Conservation (phyloP, 2,329 filamentous ascomycete genomes). For the Tolypocladium amazonense region DNA sequence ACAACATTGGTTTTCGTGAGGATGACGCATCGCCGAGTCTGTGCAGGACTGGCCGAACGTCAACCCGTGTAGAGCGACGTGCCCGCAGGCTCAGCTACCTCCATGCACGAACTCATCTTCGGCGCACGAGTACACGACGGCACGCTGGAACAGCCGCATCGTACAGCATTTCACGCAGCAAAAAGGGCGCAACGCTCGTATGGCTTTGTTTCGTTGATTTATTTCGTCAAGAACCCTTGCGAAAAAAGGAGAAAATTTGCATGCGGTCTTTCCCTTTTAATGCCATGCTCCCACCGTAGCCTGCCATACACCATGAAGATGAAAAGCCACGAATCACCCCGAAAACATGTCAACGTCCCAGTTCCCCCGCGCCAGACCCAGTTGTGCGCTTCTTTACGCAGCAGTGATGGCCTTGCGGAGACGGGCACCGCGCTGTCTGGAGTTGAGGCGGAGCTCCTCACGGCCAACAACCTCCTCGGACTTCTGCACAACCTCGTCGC, state of each 20-base stretch:
- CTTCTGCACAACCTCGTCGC: constrained; percentile 92
- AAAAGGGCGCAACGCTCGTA: background rate
- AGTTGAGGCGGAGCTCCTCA: constrained; percentile 61
- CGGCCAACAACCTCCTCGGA: constrained; percentile 68
- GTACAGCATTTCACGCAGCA: background rate
- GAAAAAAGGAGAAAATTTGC: constrained; percentile 18
- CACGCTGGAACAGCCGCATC: background rate
- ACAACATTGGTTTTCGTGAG: background rate
- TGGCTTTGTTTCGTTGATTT: constrained; percentile 12
- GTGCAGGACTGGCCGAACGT: background rate
- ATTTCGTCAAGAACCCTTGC: constrained; percentile 26
- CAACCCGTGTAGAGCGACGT: background rate
- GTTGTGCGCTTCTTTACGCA: constrained; percentile 34
- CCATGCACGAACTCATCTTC: background rate
- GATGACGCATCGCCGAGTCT: background rate
- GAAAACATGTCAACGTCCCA: constrained; percentile 7
- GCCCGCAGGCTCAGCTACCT: background rate
- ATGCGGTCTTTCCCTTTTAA: constrained; percentile 24
- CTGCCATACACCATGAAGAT: constrained; percentile 27
- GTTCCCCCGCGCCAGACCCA: background rate
- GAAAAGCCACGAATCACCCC: constrained; percentile 24
- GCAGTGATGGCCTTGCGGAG: constrained; percentile 54
- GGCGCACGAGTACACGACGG: background rate
- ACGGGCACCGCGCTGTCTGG: constrained; percentile 78
- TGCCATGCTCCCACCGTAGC: constrained; percentile 26